These are phyloP conservation scores for Emmonsia crescens DNA, from an alignment of 2,329 filamentous ascomycete species.

Conservation along the genomic window DNA sequence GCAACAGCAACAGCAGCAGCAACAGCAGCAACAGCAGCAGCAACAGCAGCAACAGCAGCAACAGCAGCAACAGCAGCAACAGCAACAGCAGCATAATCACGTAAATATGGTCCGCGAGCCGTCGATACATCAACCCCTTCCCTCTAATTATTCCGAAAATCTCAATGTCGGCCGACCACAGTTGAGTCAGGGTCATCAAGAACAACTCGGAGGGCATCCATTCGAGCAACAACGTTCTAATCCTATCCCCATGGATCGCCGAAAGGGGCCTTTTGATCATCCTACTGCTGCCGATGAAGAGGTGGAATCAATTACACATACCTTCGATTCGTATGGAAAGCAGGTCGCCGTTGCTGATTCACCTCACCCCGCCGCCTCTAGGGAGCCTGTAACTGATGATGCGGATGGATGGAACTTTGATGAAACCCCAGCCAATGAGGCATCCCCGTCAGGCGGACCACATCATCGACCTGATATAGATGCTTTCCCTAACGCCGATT, in stretches of 20 bases:
- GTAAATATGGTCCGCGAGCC: conserved; percentile 41
- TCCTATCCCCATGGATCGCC: conserved; percentile 40
- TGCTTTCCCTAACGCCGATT: conserved; percentile 68
- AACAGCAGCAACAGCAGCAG: conserved; percentile 31
- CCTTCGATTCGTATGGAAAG: conserved; percentile 48
- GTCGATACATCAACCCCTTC: conserved; percentile 48
- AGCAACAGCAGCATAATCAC: conserved; percentile 27
- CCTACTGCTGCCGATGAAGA: conserved; percentile 41
- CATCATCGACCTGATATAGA: conserved; percentile 71
- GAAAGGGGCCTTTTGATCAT: conserved; percentile 34
- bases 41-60: conserved; percentile 29
- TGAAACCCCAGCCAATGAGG: conserved; percentile 51
- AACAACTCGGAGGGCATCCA: conserved; percentile 31
- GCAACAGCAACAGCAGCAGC: conserved; percentile 25
- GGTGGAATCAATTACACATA: conserved; percentile 47
- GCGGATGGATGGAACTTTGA: conserved; percentile 89
- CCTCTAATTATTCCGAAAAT: conserved; percentile 38
- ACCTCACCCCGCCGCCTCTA: not conserved
- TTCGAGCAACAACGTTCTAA: conserved; percentile 37
- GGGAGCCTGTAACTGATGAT: conserved; percentile 34
- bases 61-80: conserved; percentile 31
- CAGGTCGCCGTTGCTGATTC: conserved; percentile 19
- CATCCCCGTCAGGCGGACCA: conserved; percentile 30
- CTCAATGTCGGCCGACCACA: conserved; percentile 31
- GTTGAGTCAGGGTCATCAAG: conserved; percentile 31